These are phyloP conservation scores for Ceratocystis lukuohia DNA, from an alignment of 2,329 filamentous ascomycete species.

Conservation along the genomic window DNA sequence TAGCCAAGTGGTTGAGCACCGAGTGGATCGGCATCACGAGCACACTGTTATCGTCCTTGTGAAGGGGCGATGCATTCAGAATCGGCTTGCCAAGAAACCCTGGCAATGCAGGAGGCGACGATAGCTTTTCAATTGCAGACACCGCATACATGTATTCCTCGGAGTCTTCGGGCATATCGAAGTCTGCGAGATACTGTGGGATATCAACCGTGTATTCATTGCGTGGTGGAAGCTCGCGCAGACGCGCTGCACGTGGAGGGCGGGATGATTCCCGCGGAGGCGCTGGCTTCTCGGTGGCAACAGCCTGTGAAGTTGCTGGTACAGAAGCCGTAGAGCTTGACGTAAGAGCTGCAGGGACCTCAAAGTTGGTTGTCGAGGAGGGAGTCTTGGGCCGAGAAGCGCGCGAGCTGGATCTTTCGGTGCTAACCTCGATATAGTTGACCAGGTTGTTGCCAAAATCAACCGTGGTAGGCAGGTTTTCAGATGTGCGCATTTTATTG, in stretches of 20 bases:
- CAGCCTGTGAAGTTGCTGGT: slow-evolving; percentile 14
- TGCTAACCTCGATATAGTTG: slow-evolving; percentile 81
- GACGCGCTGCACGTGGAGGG: slow-evolving; percentile 32
- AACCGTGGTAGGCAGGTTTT: slow-evolving; percentile 80
- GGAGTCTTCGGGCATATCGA: slow-evolving; percentile 73
- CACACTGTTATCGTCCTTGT: slow-evolving; percentile 97
- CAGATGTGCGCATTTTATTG: slow-evolving; percentile 79
- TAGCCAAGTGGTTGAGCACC: slow-evolving; percentile 88
- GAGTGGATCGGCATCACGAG: slow-evolving; percentile 95
- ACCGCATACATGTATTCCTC: slow-evolving; percentile 60
- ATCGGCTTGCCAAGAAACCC: slow-evolving; percentile 91
- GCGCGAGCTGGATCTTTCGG: slow-evolving; percentile 50
- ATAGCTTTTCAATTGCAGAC: slow-evolving; percentile 62
- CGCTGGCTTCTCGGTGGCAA: slow-evolving; percentile 25
- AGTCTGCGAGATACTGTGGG: slow-evolving; percentile 73
- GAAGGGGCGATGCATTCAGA: slow-evolving; percentile 74
- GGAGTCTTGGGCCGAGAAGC: slow-evolving; percentile 13
- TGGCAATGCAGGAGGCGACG: slow-evolving; percentile 71
- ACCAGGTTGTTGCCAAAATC: slow-evolving; percentile 97
- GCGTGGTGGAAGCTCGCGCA: slow-evolving; percentile 41
- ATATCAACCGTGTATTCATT: slow-evolving; percentile 59
- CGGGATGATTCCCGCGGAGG: slow-evolving; percentile 29
- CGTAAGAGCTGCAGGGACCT: slow-evolving; percentile 23
- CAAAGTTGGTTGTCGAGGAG: slow-evolving; percentile 21
- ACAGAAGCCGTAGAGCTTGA: slow-evolving; percentile 21